Conservation (phyloP, 2,329 filamentous ascomycete species). For the Fusarium xylarioides region DNA sequence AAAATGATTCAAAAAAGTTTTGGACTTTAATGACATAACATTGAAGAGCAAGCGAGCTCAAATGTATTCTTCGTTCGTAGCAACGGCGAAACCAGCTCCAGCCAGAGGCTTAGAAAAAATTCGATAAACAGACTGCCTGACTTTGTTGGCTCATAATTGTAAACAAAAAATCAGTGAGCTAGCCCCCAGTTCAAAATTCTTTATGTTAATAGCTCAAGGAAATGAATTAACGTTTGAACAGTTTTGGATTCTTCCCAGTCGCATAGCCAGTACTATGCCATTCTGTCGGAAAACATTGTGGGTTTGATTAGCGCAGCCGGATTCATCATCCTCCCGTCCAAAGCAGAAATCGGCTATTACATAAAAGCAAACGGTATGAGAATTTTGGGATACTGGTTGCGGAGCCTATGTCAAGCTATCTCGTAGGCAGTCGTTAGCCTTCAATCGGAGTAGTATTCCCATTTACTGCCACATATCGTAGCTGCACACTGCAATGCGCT, state of each 20-base stretch:
- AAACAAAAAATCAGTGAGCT: not conserved
- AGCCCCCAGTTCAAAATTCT: not conserved
- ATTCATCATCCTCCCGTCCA: not conserved
- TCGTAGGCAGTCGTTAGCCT: not conserved
- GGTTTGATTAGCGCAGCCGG: not conserved
- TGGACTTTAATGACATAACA: not conserved
- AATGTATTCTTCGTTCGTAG: not conserved
- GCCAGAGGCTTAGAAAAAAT: not conserved
- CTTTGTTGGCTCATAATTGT: not conserved
- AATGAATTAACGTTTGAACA: not conserved
- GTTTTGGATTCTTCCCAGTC: not conserved
- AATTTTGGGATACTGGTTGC: not conserved
- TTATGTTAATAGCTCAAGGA: not conserved
- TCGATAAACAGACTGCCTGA: not conserved
- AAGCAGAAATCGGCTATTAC: not conserved
- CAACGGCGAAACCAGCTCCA: not conserved
- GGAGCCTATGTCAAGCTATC: not conserved
- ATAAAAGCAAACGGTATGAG: not conserved
- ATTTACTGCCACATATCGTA: not conserved
- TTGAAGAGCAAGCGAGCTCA: not conserved
- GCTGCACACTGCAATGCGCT: not conserved
- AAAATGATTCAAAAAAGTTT: not conserved
- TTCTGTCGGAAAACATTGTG: not conserved
- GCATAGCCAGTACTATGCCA: not conserved
- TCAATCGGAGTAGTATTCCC: not conserved